Evolutionary conservation across 225 moss, liverwort and hornwort genomes (phyloP).

Genomic region (Polytrichum commune): DNA sequence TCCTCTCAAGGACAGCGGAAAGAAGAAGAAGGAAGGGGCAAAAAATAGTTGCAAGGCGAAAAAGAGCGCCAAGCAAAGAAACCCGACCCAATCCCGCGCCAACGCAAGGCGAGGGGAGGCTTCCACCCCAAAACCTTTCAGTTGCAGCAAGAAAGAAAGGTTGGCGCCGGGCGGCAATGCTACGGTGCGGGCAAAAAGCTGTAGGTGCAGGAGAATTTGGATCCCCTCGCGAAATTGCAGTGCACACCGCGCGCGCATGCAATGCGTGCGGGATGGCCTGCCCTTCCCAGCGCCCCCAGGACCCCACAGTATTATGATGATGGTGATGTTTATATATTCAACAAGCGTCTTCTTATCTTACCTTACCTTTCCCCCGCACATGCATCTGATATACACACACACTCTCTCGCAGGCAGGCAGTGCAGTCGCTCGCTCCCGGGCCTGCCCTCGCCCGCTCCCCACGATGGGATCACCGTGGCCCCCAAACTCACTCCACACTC

Average conservation of each 20-base stretch:
- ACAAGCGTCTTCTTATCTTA: neutral
- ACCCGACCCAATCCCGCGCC: no score
- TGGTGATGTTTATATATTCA: neutral
- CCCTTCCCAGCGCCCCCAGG: no score
- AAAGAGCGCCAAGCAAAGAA: neutral
- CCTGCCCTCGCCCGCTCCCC: no score
- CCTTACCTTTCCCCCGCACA: conserved; percentile 9
- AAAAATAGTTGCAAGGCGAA: neutral
- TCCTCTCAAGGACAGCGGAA: neutral
- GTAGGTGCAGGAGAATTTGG: conserved; percentile 1
- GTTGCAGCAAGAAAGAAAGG: neutral
- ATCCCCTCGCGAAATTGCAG: conserved; percentile 1
- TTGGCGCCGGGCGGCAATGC: neutral
- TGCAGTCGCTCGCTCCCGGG: no score
- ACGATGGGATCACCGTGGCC: no score
- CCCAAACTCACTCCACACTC: no score
- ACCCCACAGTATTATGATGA: neutral
- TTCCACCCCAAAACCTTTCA: neutral
- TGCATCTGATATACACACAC: conserved; percentile 9
- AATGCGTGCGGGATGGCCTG: neutral
- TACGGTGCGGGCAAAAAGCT: neutral
- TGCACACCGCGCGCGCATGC: neutral
- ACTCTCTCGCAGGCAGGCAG: neutral
- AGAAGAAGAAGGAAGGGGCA: no score
- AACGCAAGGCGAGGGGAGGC: neutral